Evolutionary conservation across 345 rosid genomes (phyloP), one percentile per base, ranked within the genome.

Genomic region (Syzygium grande): DNA sequence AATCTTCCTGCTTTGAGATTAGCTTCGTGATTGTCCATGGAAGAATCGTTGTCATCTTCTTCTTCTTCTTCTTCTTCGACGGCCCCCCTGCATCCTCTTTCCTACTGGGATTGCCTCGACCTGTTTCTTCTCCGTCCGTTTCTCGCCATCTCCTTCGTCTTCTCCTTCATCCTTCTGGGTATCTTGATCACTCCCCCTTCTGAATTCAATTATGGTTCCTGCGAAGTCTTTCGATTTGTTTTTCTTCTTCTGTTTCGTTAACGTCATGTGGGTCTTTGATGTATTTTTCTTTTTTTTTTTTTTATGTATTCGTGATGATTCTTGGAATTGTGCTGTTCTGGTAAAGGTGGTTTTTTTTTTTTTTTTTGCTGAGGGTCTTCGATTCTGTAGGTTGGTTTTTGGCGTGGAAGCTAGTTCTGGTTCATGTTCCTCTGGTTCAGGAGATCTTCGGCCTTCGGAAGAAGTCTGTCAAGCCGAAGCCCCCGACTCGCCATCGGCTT

Each of bases 361-460:
- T 14, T 63, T 12, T 58, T 51, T 13, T 29, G 4, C 11, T 4
- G 49, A 54, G 53, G 85, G 55, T 87, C 84, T 55, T 38, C 34
- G 85, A 41, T 53, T 51, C 30, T 84, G 43, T 88, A 96, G 99
- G 99, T 55, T 97, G 98, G 99, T 85, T 88, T 87, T 87, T 96
- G 91, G 98, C 99, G 30, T 97, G 99, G 98, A 96, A 96, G 93
- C 91, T 96, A 25, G 94, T 96, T 84, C 92, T 97, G 89, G 96
- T 94, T 59, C 98, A 97, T 85, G 99, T 95, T 41, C 99, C 98
- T 86, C 78, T 95, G 77, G 95, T 95, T 43, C 98, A 96, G 91
- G 99, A 97, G 90, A 92, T 96, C 52, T 96, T 95, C 84, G 98
- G 98, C 27, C 90, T 95, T 89, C 91, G 90, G 85, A 93, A 95